These are phyloP conservation scores for Thuidium tamariscinum DNA, from an alignment of 225 moss, liverwort and hornwort species.

Conservation along the genomic window DNA sequence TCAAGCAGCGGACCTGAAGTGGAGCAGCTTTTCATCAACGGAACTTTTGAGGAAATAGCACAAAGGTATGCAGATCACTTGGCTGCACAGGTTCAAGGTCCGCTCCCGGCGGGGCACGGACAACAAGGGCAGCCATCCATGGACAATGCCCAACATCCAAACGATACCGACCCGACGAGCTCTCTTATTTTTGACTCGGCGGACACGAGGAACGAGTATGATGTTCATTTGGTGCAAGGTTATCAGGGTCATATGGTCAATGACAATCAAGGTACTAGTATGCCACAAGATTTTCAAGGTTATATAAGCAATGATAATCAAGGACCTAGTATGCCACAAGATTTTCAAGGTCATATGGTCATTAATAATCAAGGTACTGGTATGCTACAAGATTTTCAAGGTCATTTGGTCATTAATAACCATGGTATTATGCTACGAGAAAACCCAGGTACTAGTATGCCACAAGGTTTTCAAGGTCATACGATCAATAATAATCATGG, in stretches of 20 bases:
- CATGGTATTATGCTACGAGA: neutral
- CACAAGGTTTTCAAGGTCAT: too few species aligned
- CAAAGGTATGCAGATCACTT: fast-evolving
- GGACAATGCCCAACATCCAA: neutral
- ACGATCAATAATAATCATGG: too few species aligned
- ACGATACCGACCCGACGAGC: fast-evolving
- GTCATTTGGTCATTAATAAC: neutral
- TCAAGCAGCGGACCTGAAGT: neutral
- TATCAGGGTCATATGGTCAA: neutral
- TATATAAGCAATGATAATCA: too few species aligned
- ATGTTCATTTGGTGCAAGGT: neutral
- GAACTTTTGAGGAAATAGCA: neutral
- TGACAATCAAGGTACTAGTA: too few species aligned
- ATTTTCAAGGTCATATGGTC: too few species aligned
- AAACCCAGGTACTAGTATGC: too few species aligned
- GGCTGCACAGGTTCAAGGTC: too few species aligned
- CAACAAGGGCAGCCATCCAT: neutral
- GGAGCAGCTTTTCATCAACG: fast-evolving
- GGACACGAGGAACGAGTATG: fast-evolving
- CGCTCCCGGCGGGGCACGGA: too few species aligned
- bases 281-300: too few species aligned
- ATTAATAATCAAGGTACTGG: too few species aligned
- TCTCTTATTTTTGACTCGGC: too few species aligned
- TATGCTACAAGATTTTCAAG: too few species aligned
- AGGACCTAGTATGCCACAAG: neutral